Conservation (phyloP, 768 basidiomycete species). For the Tricholoma sp. region DNA sequence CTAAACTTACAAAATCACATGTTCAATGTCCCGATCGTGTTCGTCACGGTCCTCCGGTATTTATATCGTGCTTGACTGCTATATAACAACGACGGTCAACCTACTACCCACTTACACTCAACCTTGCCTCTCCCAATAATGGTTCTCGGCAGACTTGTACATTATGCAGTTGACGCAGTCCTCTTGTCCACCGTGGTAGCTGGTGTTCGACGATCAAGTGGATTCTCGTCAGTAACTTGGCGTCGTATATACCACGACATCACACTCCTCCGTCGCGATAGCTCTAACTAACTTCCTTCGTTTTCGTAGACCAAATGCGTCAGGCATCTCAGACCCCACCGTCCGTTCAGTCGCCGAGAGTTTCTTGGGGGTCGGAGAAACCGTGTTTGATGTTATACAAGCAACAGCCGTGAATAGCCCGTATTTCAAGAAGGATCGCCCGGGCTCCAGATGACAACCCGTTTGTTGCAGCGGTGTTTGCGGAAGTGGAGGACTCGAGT, state of each 20-base stretch:
- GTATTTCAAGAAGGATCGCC: constrained; percentile 66
- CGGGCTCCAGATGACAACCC: constrained; percentile 26
- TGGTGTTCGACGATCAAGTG: constrained; percentile 85
- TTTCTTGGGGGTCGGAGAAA: constrained; percentile 84
- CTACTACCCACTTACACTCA: neutral
- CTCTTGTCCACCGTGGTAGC: constrained; percentile 87
- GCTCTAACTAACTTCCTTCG: neutral
- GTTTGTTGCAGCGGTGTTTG: constrained; percentile 6
- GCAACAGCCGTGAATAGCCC: constrained; percentile 80
- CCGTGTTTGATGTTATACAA: constrained; percentile 81
- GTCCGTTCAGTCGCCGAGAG: constrained; percentile 70
- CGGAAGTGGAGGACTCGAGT: neutral
- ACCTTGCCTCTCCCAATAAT: constrained; percentile 25
- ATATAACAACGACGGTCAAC: neutral
- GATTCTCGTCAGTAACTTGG: constrained; percentile 67
- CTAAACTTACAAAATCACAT: no score
- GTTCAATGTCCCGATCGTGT: neutral
- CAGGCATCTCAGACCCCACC: constrained; percentile 71
- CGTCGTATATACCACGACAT: neutral
- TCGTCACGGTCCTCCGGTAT: neutral
- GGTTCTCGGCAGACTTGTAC: constrained; percentile 68
- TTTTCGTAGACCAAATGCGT: constrained; percentile 54
- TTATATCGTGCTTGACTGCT: neutral
- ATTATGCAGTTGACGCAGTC: constrained; percentile 81
- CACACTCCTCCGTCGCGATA: constrained; percentile 3